Evolutionary conservation across 75 land plant species (phyloP), one percentile per base, ranked within the genome.

Genomic region (Sequoia sempervirens): DNA sequence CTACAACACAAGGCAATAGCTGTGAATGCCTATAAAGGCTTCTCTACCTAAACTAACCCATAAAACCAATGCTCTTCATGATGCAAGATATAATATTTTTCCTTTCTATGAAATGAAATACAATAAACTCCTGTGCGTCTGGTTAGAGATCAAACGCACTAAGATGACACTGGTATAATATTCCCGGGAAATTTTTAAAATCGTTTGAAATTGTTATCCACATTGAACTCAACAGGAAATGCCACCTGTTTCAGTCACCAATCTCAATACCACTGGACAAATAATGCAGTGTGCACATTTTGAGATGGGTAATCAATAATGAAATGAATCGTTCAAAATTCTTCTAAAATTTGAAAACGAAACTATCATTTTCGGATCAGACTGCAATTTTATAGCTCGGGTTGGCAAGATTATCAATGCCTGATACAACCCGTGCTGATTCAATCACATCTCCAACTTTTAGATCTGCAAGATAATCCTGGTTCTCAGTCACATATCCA

Each of bases 371-470:
- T 26, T 54, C 37, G 52, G 2, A 43, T 85, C 83, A 93, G 81
- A 89, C 96, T 78, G 92, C 93, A 83, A 97, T 89, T 85, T 93
- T 96, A 86, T 98, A 98, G 87, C 94, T 98, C 52, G 99, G 99
- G 82, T 98, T 98, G 17, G 87, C 97, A 41, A 98, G 90, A 82
- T 98, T 96, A 28, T 98, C 97, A 85, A 98, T 74, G 41, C 99
- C 99, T 28, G 95, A 86, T 1, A 92, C 95, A 43, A 98, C 99
- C 82, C 92, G 92, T 23, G 95, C 91, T 13, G 96, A 96, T 83
- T 98, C 95, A 79, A 98, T 95, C 40, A 96, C 93, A 85, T 98
- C 99, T 38, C 99, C 99, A 47, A 98, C 99, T 86, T 98, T 98
- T 46, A 98, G 91, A 87, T 98, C 99, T 37, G 99, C 99, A 75